Base-by-base conservation (phyloP, 73 alveolate genomes). In the Paramecium primaurelia region DNA sequence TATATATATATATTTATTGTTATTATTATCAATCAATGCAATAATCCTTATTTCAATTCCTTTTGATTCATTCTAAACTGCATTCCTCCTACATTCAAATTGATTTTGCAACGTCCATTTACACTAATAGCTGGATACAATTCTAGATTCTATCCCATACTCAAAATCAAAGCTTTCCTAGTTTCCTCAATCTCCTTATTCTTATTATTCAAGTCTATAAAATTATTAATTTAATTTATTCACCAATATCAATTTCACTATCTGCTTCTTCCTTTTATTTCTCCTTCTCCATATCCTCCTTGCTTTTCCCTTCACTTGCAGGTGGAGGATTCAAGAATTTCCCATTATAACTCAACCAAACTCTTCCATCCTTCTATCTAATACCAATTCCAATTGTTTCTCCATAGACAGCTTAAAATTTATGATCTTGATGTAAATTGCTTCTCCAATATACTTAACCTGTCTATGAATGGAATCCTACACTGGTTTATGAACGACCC, bases 281-380 rank as follows among this genome's bases (percentile, higher is more conserved):
- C 30, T 80, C 91, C 25, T 40, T 64, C 34, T 42, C 45, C 47
- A 40, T 80, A 16, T 80, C 75, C 34, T 80, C 75, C 22, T 42
- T 6, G 10, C 58, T 49, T 16, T 80, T 80, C 12, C 30, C 44
- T n/a, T 80, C 91, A 25, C 77, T 45, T 25, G 91, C 77, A 2
- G 91, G 77, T 26, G 91, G 91, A 20, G 91, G 91, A 80, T 80
- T 80, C 77, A 80, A 80, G 45, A 80, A 80, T 47, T 45, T 80
- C 16, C 91, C 91, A 49, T 80, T 80, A n/a, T 80, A 80, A 49
- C 91, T 80, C 54, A 80, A 80, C 91, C 91, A 80, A 3, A 80
- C 75, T 42, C 91, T 40, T 14, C 91, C 91, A 80, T 80, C 91
- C n/a, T 25, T 18, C 54, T 80, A 80, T 26, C 91, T 34, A 6